Percentiles rank a stretch among this genome's conserved stretches.
phyloP scores from a whole-genome alignment of 2,329 filamentous ascomycete species.

The Orbilia ellipsospora region DNA sequence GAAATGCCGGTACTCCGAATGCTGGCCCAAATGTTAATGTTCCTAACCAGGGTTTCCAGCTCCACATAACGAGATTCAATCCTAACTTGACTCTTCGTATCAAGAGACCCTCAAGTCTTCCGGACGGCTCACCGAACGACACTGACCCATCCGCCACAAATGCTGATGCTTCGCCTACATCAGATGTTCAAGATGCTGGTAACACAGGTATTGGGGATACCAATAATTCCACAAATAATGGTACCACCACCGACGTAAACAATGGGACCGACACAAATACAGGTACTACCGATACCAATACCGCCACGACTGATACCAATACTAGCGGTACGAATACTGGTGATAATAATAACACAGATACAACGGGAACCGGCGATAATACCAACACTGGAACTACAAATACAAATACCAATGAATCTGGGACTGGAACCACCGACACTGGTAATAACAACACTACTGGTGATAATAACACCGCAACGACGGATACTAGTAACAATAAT shows the following conservation, averaged over 20 bases:
- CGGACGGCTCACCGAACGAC: background rate
- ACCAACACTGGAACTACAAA: background rate
- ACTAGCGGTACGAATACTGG: background rate
- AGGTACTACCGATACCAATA: constrained; percentile 1
- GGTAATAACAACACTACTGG: background rate
- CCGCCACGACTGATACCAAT: background rate
- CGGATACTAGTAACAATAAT: background rate
- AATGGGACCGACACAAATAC: background rate
- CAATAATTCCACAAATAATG: background rate
- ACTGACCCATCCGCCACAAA: background rate
- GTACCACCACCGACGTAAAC: background rate
- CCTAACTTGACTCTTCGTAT: background rate
- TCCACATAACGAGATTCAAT: background rate
- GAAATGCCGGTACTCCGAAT: too few species aligned
- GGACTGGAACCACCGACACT: background rate
- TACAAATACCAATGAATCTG: background rate
- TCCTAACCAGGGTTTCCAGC: too few species aligned
- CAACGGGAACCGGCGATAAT: background rate
- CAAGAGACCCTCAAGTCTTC: background rate
- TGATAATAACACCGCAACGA: background rate
- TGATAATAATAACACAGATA: background rate
- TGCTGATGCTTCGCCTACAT: background rate
- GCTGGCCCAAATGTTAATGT: too few species aligned
- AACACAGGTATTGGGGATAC: background rate
- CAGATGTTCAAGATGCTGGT: background rate